Evolutionary conservation across 2,329 filamentous ascomycete species (phyloP), one percentile per base, ranked within the genome.

Genomic region (Diaporthe capsici): DNA sequence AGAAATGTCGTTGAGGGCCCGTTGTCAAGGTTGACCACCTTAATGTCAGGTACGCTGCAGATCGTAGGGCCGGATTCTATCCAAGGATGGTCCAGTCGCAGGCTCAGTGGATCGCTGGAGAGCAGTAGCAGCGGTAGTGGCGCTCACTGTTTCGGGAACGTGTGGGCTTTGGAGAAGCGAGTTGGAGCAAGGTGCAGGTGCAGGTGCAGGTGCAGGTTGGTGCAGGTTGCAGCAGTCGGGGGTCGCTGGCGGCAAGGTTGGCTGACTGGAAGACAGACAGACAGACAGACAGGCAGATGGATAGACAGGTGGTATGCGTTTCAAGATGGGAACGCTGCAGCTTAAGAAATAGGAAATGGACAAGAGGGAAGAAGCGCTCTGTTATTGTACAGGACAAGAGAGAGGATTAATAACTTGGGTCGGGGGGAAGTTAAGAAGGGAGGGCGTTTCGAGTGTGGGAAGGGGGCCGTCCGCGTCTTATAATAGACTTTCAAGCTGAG

Each of bases 401-500:
- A 49, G 61, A 72, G 55, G 60, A 61, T 67, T 75, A 70, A 72
- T 77, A 72, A 76, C 71, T 77, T 73, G 70, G 65, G 65, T 55
- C 34, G 65, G 51, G 65, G 70, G 65, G 53, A 73, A 65, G 34
- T 65, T 53, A 65, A 73, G 58, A 65, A 76, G 68, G 75, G 76
- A 77, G 76, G 63, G 71, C 58, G 75, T 76, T 76, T 76, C 75
- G 75, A 76, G 68, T 76, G 73, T 75, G 76, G 77, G 76, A 78
- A 76, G 77, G 77, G 77, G 76, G 72, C 71, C 76, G 72, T 76
- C 74, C 76, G 73, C 76, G 75, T 78, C 77, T 78, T 78, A 78
- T 78, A 78, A 77, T 78, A 78, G 73, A 61, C 65, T 71, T 76
- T 75, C 68, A 76, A 76, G 68, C 68, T 75, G 68, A 70, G 49